Conservation (phyloP, 768 basidiomycete species). For the Lentinula detonsa region DNA sequence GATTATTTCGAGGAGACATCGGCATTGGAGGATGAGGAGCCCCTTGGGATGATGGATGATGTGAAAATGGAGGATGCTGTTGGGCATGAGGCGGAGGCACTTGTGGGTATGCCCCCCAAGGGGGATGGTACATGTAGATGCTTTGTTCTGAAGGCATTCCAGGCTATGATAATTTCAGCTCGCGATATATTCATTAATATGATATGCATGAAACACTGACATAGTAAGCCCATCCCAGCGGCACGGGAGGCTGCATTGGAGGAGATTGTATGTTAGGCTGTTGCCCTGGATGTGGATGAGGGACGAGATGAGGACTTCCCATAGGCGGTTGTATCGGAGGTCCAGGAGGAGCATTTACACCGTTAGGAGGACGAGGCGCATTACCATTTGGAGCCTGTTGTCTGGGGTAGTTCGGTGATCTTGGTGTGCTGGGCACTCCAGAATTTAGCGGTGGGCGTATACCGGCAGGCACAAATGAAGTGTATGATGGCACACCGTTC, state of each 20-base stretch:
- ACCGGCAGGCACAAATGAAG: conserved; percentile 44
- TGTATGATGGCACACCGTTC: conserved; percentile 39
- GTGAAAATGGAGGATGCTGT: conserved; percentile 32
- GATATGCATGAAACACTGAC: conserved; percentile 33
- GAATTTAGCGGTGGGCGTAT: conserved; percentile 39
- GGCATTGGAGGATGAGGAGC: conserved; percentile 47
- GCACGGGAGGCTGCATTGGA: conserved; percentile 24
- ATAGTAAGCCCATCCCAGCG: conserved; percentile 49
- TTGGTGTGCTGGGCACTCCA: conserved; percentile 47
- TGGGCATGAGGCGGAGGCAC: conserved; percentile 27
- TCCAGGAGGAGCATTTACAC: conserved; percentile 48
- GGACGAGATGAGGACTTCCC: conserved; percentile 62
- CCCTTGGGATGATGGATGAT: conserved; percentile 42
- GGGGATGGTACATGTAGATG: conserved; percentile 33
- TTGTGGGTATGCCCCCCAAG: conserved; percentile 6
- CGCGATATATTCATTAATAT: conserved; percentile 6
- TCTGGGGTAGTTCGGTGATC: conserved; percentile 62
- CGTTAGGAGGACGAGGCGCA: conserved; percentile 49
- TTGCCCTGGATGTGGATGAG: conserved; percentile 50
- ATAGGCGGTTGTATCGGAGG: conserved; percentile 47
- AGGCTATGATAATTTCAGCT: not conserved
- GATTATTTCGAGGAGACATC: conserved; percentile 65
- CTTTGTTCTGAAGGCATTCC: conserved; percentile 21
- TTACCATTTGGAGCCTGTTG: conserved; percentile 54
- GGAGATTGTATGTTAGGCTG: conserved; percentile 40